Evolutionary conservation across 805 yeast species (phyloP).

Genomic region (Kluyveromyces siamensis): DNA sequence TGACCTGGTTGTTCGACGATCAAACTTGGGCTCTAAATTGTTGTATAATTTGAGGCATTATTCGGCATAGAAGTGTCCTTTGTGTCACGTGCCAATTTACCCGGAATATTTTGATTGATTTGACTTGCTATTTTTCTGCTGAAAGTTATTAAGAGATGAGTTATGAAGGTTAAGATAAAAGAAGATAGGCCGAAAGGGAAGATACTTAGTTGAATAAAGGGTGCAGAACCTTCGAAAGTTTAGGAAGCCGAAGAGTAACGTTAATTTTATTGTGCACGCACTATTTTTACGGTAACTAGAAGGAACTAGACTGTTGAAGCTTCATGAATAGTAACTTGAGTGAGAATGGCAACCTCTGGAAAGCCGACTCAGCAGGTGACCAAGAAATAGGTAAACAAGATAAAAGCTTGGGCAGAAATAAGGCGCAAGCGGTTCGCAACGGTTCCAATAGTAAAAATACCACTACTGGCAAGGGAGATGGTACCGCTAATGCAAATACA

Average conservation of each 20-base stretch:
- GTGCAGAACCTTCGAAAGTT: too few relatives aligned
- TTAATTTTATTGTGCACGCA: background rate
- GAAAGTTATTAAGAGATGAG: too few relatives aligned
- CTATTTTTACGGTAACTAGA: background rate
- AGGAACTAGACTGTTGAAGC: background rate
- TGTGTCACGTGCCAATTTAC: too few relatives aligned
- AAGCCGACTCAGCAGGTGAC: background rate
- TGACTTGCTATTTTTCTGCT: too few relatives aligned
- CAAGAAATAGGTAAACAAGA: background rate
- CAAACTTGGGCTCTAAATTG: too few relatives aligned
- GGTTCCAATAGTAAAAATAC: background rate
- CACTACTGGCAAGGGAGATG: constrained; percentile 3
- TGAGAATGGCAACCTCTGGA: background rate
- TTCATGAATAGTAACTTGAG: background rate
- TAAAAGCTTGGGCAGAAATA: background rate
- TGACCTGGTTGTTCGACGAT: background rate
- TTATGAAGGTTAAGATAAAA: too few relatives aligned
- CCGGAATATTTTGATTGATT: too few relatives aligned
- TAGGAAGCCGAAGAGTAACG: background rate
- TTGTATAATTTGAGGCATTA: too few relatives aligned
- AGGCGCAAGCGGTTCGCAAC: background rate
- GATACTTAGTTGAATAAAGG: too few relatives aligned
- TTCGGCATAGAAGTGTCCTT: too few relatives aligned
- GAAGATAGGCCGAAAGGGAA: too few relatives aligned
- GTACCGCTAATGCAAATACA: background rate